Evolutionary conservation across 2,329 filamentous ascomycete genomes (phyloP), one percentile per base, ranked within the genome.

Genomic region (Apiospora marii): DNA sequence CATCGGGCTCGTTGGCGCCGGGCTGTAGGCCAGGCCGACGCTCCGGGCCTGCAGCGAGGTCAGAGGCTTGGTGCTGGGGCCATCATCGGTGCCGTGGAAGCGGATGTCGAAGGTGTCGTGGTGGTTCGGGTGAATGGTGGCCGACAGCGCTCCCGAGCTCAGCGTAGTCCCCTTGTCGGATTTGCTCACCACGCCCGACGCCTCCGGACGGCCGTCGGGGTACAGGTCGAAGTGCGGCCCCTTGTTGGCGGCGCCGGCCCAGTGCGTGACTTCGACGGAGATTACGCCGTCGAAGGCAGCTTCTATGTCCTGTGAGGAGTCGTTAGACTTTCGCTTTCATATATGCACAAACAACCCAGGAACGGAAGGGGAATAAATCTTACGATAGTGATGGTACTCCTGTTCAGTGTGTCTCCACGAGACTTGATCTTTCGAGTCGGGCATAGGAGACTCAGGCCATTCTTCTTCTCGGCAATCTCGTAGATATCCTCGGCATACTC

Each of bases 401-500:
- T 81, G 76, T 91, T 91, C 53, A 91, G 78, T 1, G 86, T 88
- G 76, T 91, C 88, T 24, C 88, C 87, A 58, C 89, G 84, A 3
- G 82, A 83, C 49, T 82, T 81, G 72, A 91, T 88, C 77, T 89
- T 87, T 73, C 82, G 84, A 1, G 88, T 90, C 13, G 90, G 89
- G 74, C 89, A 91, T 0, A 91, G 81, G 22, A 91, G 83, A 34
- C 84, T 86, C 68, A 91, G 72, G 8, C 85, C 86, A 74, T 85
- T 86, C 7, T 84, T 83, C 70, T 84, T 86, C 68, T 85, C 80
- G 5, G 83, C 85, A 70, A 88, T 82, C 12, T 86, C 84, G 78
- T 90, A 87, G 22, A 92, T 84, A 74, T 92, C 90, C 80, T 92
- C 91, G 46, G 91, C 91, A 76, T 92, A 92, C 78, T 92, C 89